Base-by-base conservation (phyloP, 805 yeast genomes). In the Nakazawaea ishiwadae region DNA sequence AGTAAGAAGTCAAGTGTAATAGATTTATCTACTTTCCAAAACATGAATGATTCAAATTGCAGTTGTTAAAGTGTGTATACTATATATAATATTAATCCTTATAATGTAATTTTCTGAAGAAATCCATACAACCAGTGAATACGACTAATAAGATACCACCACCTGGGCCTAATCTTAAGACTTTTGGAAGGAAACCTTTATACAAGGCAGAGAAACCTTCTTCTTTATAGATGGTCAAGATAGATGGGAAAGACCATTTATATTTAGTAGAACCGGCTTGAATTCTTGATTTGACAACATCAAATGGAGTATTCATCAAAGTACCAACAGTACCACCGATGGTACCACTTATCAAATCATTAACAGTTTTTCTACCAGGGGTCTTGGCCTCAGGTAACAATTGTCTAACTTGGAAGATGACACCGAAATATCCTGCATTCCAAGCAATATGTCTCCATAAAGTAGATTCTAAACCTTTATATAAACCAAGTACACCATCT, bases 371-470 rank as follows among this genome's bases (percentile, higher is more conserved):
- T 58, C 84, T 84, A 33, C 84, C 66, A 27, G 82, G 68, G 44
- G 71, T 74, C 47, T 77, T 73, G 33, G 96, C 86, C 61, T 74
- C 69, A 52, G 98, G 98, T 66, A 93, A 71, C 48, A 87, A 51
- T 6, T 69, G 55, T 63, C 96, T 79, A 43, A 88, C 81, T 68
- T 88, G 96, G 78, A 80, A 85, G 54, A 93, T 93, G 52, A 84
- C 77, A 49, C 99, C 99, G 61, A 93, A 93, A 69, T 93, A 93
- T 45, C 98, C 98, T 35, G 96, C 96, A 66, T 93, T 93, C 99
- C 99, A 93, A 46, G 79, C 69, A 46, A 87, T 77, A 62, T 93
- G 98, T 75, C 99, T 85, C 96, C 96, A 93, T 58, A 93, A 65
- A 8, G 99, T 93, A 20, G 97, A 89, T 69, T 93, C 99, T 51